Conservation (phyloP, 2,329 filamentous ascomycete genomes). For the Alternaria gaisen region DNA sequence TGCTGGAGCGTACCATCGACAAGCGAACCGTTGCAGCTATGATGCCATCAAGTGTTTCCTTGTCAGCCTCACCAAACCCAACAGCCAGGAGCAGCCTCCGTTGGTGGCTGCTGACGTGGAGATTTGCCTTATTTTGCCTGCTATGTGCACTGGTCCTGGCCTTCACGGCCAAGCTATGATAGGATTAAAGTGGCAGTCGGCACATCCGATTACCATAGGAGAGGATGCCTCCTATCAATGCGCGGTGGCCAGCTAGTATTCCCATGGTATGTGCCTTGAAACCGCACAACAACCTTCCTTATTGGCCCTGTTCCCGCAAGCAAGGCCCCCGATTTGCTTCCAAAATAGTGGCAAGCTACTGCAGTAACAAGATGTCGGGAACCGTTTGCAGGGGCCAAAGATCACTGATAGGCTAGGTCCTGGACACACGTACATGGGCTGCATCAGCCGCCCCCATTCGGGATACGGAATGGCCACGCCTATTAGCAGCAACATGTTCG, state of each 20-base stretch:
- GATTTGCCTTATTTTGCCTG: not conserved
- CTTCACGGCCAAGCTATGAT: not conserved
- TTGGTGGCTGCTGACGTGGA: constrained; percentile 3
- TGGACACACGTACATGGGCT: not conserved
- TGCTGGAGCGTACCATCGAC: not conserved
- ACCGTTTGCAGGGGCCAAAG: not conserved
- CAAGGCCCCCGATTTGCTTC: not conserved
- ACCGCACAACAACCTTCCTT: not conserved
- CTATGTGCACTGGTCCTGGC: not conserved
- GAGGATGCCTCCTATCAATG: not conserved
- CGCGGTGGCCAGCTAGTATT: not conserved
- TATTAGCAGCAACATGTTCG: not conserved
- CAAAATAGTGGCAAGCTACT: not conserved
- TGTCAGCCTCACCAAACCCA: not conserved
- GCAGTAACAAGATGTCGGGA: not conserved
- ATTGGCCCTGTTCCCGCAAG: not conserved
- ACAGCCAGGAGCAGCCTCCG: not conserved
- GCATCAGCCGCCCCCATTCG: constrained; percentile 4
- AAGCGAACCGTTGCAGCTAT: too few relatives aligned
- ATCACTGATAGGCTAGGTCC: not conserved
- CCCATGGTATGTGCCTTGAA: not conserved
- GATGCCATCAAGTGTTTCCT: not conserved
- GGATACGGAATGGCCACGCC: not conserved
- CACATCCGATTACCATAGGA: not conserved
- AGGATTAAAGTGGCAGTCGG: not conserved